Evolutionary conservation across 139 green algal genomes (phyloP), one percentile per base, ranked within the genome.

Genomic region (Micractinium conductrix): DNA sequence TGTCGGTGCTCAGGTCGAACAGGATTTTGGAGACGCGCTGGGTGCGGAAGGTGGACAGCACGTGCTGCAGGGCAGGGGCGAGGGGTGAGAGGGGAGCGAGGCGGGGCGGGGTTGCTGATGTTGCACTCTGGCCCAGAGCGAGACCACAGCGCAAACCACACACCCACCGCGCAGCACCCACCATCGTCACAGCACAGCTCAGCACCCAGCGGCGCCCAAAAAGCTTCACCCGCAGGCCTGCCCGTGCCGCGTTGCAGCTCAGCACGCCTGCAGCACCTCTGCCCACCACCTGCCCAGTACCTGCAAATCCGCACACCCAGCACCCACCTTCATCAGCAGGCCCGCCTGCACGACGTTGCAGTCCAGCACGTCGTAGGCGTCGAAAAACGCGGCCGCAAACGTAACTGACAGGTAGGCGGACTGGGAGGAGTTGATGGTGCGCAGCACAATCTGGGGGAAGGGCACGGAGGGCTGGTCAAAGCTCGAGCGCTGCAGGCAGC

Each of bases 401-500:
- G 86, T 93, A 45, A 95, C 74, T 0, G 88, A 92, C 24, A 96
- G 85, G 81, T 93, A 94, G 30, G 93, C 94, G 19, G 92, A 94
- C 8, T 86, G 85, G 4, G 92, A 89, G 21, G 85, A 90, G 85
- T 96, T 97, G 55, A 97, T 94, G 79, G 68, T 84, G 2, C 92
- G 84, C 83, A 96, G 82, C 8, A 94, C 79, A 45, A 96, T 63
- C 92, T 94, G 92, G 58, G 79, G 35, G 14, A 62, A 19, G 53
- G 53, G 53, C 53, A 62, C 19, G 53, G 53, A 22, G 53, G n/a
- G 5, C 10, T 16, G 8, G 45, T 42, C 22, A 37, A 42, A 48
- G 63, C 3, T 42, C n/a, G n/a, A n/a, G n/a, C n/a, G n/a, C n/a
- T n/a, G n/a, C n/a, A n/a, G 55, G 62, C 2, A 42, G 5, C 38